These are phyloP conservation scores for Syzygium aromaticum DNA, from an alignment of 345 rosid genomes.

Conservation along the genomic window DNA sequence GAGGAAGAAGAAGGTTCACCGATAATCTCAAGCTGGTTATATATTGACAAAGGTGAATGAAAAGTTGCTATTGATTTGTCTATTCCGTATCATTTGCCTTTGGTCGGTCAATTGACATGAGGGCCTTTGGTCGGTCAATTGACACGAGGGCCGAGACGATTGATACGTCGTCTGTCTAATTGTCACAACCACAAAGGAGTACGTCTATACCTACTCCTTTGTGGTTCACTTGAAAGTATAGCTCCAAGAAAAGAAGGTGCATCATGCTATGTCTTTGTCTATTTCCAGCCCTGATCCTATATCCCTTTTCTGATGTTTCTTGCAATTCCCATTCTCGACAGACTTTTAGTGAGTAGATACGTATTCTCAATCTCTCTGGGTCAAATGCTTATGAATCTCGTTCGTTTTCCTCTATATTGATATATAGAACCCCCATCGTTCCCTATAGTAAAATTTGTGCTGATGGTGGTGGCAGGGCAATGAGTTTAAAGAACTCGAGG, in stretches of 20 bases:
- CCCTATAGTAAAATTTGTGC: no score
- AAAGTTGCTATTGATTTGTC: neutral
- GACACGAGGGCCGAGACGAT: neutral
- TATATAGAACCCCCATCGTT: neutral
- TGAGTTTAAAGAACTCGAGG: neutral
- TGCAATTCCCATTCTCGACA: neutral
- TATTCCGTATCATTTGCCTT: neutral
- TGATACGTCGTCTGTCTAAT: no score
- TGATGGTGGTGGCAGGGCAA: neutral
- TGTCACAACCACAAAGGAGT: no score
- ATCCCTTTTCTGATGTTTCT: neutral
- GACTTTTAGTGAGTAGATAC: neutral
- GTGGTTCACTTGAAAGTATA: neutral
- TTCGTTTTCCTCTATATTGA: no score
- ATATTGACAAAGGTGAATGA: neutral
- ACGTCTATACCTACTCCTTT: neutral
- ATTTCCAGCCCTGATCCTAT: neutral
- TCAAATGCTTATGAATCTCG: neutral
- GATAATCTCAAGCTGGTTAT: neutral
- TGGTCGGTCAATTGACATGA: neutral
- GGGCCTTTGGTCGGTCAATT: neutral
- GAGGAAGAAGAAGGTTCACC: neutral
- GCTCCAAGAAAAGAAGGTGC: neutral
- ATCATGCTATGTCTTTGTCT: neutral
- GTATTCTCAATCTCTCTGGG: neutral